Evolutionary conservation across 768 basidiomycete species (phyloP), one percentile per base, ranked within the genome.

Genomic region (Suillus fuscotomentosus): DNA sequence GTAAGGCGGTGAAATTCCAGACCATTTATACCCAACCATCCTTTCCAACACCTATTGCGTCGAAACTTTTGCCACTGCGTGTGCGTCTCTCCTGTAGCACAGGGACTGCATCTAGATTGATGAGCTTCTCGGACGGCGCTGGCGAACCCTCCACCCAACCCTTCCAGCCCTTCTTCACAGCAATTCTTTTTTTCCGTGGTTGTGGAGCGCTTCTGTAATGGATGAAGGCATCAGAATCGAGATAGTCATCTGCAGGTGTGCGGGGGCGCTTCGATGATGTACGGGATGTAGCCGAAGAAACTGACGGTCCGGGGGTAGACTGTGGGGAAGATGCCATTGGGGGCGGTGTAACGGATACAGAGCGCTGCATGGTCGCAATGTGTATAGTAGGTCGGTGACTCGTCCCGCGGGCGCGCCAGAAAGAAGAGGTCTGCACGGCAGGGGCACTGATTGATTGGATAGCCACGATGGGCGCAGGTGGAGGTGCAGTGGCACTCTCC

Each of bases 71-170:
- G 60, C 92, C 92, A 68, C 91, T 93, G 64, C 92, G 81, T n/a
- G 90, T 90, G 65, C 88, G 84, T 65, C 92, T 79, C 77, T 93
- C 91, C 65, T 84, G 86, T 11, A 93, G 81, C 8, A 89, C 77
- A 34, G 87, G 85, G 2, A 88, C 89, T 41, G 83, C 82, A 73
- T 94, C 92, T 66, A 93, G 82, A 71, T 92, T 92, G 77, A 93
- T 93, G 60, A 92, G 79, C 75, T 92, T 92, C 70, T 87, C 84
- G 17, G 90, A 91, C 24, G 92, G 89, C 60, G 87, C 86, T 31
- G 90, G 90, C 24, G 91, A 92, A 68, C 91, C 91, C 79, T 92
- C 92, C 24, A 94, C 89, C 92, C 92, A 94, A 45, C 92, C 92
- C 80, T 94, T 94, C 92, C 92, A 94, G 20, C 92, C 92, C 75